These are phyloP conservation scores for Aspergillus viridinutans DNA, from an alignment of 2,329 filamentous ascomycete genomes.

Conservation along the genomic window DNA sequence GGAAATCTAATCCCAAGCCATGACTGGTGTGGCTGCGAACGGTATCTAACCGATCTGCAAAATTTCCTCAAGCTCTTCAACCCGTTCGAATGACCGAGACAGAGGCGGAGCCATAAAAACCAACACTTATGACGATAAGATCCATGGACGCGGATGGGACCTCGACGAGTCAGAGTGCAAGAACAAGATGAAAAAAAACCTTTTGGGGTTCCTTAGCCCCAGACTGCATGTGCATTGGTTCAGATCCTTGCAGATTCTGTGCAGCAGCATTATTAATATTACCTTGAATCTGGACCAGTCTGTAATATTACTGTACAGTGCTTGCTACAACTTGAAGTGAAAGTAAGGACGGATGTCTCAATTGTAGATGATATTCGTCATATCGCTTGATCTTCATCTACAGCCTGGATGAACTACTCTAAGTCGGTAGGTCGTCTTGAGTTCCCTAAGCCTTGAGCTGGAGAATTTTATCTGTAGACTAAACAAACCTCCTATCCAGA, in stretches of 20 bases:
- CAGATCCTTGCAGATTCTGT: slow-evolving; percentile 28
- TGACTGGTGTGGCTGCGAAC: slow-evolving; percentile 16
- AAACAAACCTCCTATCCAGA: not conserved
- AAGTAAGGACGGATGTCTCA: too few relatives aligned
- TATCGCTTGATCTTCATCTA: not conserved
- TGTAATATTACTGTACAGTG: not conserved
- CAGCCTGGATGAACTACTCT: too few relatives aligned
- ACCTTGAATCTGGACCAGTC: not conserved
- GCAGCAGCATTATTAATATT: slow-evolving; percentile 11
- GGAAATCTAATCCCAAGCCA: slow-evolving; percentile 6
- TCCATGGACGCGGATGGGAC: slow-evolving; percentile 19
- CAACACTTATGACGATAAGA: slow-evolving; percentile 18
- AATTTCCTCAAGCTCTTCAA: slow-evolving; percentile 10
- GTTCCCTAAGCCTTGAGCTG: not conserved
- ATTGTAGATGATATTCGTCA: not conserved
- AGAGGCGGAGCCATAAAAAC: slow-evolving; percentile 8
- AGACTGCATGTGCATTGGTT: slow-evolving; percentile 8
- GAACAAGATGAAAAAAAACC: slow-evolving; percentile 9
- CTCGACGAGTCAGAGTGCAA: slow-evolving; percentile 29
- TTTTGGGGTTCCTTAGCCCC: not conserved
- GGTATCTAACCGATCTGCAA: slow-evolving; percentile 19
- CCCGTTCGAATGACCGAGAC: slow-evolving; percentile 2
- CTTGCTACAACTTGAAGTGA: not conserved
- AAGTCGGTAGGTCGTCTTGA: too few relatives aligned
- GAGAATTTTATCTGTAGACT: not conserved